Conservation (phyloP, 2,329 filamentous ascomycete species). For the Nemania bipapillata region DNA sequence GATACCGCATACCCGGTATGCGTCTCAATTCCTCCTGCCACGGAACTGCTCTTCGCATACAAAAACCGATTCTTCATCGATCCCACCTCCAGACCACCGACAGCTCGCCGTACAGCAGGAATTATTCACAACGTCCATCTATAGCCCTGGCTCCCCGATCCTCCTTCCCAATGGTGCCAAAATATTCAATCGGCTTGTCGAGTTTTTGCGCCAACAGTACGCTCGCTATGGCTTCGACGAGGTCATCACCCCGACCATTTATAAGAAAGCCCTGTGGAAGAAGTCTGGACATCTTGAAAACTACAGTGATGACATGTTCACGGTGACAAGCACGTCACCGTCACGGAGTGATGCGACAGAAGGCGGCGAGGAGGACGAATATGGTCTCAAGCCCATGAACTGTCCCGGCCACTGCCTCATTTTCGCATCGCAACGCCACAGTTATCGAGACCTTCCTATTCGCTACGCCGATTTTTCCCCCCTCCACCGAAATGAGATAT, state of each 20-base stretch:
- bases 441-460: conserved; percentile 89
- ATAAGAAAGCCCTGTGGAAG: conserved; percentile 88
- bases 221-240: conserved; percentile 86
- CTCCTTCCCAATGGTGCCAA: conserved; percentile 84
- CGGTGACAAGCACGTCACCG: conserved; percentile 70
- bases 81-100: conserved; percentile 64
- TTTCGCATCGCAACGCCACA: conserved; percentile 83
- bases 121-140: conserved; percentile 80
- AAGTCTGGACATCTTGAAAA: conserved; percentile 88
- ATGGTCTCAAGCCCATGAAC: conserved; percentile 94
- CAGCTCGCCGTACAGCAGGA: conserved; percentile 73
- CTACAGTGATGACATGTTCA: conserved; percentile 92
- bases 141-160: conserved; percentile 86
- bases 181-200: conserved; percentile 84
- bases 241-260: conserved; percentile 89
- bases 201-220: conserved; percentile 86
- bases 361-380: conserved; percentile 50
- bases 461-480: conserved; percentile 96
- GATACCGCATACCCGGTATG: conserved; percentile 27
- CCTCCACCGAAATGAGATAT: conserved; percentile 93
- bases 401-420: conserved; percentile 94
- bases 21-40: conserved; percentile 16
- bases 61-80: conserved; percentile 38
- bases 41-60: conserved; percentile 50
- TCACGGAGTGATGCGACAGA: conserved; percentile 52